Evolutionary conservation across 768 basidiomycete species (phyloP), one percentile per base, ranked within the genome.

Genomic region (Cyclocybe cylindracea): DNA sequence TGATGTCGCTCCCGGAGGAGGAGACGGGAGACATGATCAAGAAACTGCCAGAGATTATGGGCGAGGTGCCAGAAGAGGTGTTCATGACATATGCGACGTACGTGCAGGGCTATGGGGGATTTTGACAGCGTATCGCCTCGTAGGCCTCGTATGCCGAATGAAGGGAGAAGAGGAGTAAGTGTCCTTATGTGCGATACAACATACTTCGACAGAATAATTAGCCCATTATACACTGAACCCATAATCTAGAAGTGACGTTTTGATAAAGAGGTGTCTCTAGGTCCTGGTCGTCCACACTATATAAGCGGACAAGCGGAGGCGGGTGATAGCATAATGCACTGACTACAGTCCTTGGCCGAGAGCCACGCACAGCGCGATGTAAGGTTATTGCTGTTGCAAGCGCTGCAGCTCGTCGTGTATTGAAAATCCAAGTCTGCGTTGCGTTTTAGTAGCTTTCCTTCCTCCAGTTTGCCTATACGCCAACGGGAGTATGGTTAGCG

Each of bases 401-500:
- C 53, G 54, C 48, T 66, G 59, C 47, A 93, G 61, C 69, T 91
- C 89, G 43, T 87, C 83, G 55, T 91, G 82, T 57, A 94, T 86
- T 19, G 88, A 91, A 70, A 94, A 95, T 11, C 84, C 84, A 9
- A 94, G 77, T 55, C 93, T 67, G 52, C 93, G 75, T 64, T 95
- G 93, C 4, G 90, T 93, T 70, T 95, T 95, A 5, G 90, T 83
- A 5, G 93, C 92, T 58, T 89, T 84, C 32, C 93, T 75, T n/a
- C 93, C 93, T 6, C 91, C 92, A 0, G 92, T 94, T 76, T 87
- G 86, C 61, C 88, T 91, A 50, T 24, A 24, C 24, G 24, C 24
- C 24, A 45, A 13, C 51, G 1, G 36, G 41, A 38, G 41, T 40
- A 41, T 57, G 24, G 59, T 16, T 11, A 9, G 41, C 14, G 18